phyloP scores from a whole-genome alignment of 2,329 filamentous ascomycete species.

The Penicillium sclerotiorum region DNA sequence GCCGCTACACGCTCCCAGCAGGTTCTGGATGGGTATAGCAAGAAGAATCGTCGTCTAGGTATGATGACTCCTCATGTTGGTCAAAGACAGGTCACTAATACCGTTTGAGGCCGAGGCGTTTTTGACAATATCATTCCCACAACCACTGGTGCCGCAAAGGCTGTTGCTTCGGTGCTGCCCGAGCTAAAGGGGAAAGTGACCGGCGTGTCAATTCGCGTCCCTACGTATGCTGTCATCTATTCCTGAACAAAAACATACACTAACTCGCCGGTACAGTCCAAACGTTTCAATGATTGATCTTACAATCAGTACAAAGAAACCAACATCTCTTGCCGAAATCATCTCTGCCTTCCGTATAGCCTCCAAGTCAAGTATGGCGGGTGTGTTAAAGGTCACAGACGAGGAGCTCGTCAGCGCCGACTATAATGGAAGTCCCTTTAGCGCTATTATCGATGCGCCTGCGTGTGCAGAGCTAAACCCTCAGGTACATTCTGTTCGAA shows the following conservation, averaged over 20 bases:
- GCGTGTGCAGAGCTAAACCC: constrained; percentile 85
- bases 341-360: constrained; percentile 37
- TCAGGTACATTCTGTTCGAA: constrained; percentile 17
- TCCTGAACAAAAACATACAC: background rate
- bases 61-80: constrained; percentile 2
- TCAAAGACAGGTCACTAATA: too few species aligned
- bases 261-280: too few species aligned
- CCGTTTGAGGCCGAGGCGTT: constrained; percentile 84
- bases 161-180: constrained; percentile 94
- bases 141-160: constrained; percentile 93
- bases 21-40: constrained; percentile 38
- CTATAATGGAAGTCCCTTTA: constrained; percentile 80
- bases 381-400: constrained; percentile 84
- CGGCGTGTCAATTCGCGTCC: constrained; percentile 93
- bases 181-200: constrained; percentile 92
- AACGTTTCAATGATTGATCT: constrained; percentile 96
- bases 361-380: constrained; percentile 49
- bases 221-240: constrained; percentile 55
- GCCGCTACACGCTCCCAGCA: constrained; percentile 37
- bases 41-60: constrained; percentile 37
- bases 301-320: constrained; percentile 83
- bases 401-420: constrained; percentile 88
- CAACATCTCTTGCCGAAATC: constrained; percentile 45
- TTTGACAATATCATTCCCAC: constrained; percentile 96
- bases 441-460: constrained; percentile 93